phyloP scores from a whole-genome alignment of 192 early-diverging fungal genomes.

The Diversispora epigaea region DNA sequence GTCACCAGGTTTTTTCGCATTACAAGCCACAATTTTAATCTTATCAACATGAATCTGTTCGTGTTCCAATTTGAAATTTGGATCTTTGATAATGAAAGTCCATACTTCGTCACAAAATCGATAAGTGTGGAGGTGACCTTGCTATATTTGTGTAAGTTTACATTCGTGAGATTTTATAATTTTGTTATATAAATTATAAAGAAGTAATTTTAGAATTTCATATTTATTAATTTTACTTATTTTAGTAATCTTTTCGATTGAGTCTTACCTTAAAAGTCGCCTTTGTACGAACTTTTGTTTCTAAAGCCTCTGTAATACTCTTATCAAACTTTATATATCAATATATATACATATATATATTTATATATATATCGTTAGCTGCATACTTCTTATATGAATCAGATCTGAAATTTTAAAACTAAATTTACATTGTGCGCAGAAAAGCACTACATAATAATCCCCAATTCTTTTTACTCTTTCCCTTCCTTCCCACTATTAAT shows the following conservation, averaged over 20 bases:
- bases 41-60: slow-evolving; percentile 81
- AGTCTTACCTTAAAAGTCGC: slow-evolving; percentile 79
- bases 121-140: slow-evolving; percentile 89
- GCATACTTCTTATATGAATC: not conserved
- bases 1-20: slow-evolving; percentile 72
- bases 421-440: too few species aligned
- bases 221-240: not conserved
- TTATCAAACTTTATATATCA: slow-evolving; percentile 66
- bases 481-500: too few species aligned
- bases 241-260: not conserved
- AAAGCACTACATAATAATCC: too few species aligned
- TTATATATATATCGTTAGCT: not conserved
- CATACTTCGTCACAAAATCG: slow-evolving; percentile 98
- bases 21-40: slow-evolving; percentile 96
- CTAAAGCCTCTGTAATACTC: slow-evolving; percentile 87
- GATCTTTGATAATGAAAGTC: slow-evolving; percentile 89
- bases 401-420: too few species aligned
- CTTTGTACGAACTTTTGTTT: slow-evolving; percentile 73
- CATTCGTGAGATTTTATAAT: too few species aligned
- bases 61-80: slow-evolving; percentile 84
- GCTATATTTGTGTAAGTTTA: not conserved
- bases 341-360: not conserved
- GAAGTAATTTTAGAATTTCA: not conserved
- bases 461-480: too few species aligned
- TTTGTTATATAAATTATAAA: too few species aligned